Evolutionary conservation across 208 protist genomes (phyloP).

Genomic region (Crithidia brevicula): DNA sequence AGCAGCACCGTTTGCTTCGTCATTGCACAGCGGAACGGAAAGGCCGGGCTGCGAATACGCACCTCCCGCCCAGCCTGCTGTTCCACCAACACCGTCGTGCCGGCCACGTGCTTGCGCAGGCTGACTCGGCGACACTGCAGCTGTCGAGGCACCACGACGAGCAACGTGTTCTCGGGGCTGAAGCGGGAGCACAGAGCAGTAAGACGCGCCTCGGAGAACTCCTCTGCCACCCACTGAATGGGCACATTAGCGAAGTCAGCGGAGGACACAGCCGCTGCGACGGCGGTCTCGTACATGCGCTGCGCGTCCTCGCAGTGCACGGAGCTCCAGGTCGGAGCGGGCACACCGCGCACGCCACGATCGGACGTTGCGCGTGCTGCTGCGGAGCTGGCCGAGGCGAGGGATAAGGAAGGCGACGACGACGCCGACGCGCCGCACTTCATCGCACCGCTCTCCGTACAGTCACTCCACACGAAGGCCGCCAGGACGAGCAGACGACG

Average conservation of each 20-base stretch:
- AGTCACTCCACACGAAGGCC: slow-evolving; percentile 53
- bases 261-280: slow-evolving; percentile 53
- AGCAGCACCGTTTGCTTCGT: slow-evolving; percentile 35
- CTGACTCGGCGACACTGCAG: slow-evolving; percentile 57
- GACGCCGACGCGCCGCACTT: neutral
- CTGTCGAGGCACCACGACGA: slow-evolving; percentile 63
- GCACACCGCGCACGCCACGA: no score
- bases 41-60: slow-evolving; percentile 31
- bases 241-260: slow-evolving; percentile 55
- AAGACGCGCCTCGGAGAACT: slow-evolving; percentile 47
- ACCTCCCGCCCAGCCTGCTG: slow-evolving; percentile 37
- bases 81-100: slow-evolving; percentile 63
- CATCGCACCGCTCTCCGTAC: neutral
- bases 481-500: slow-evolving; percentile 50
- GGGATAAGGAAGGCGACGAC: neutral
- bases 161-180: slow-evolving; percentile 64
- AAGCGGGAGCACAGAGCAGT: slow-evolving; percentile 44
- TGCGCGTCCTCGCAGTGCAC: slow-evolving; percentile 20
- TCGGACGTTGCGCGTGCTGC: no score
- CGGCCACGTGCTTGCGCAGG: slow-evolving; percentile 62
- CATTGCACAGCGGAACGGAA: slow-evolving; percentile 56
- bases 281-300: slow-evolving; percentile 43
- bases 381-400: neutral
- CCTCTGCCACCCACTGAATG: slow-evolving; percentile 75
- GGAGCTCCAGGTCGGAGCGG: no score